Conservation (phyloP, 2,329 filamentous ascomycete species). For the Colletotrichum shisoi region DNA sequence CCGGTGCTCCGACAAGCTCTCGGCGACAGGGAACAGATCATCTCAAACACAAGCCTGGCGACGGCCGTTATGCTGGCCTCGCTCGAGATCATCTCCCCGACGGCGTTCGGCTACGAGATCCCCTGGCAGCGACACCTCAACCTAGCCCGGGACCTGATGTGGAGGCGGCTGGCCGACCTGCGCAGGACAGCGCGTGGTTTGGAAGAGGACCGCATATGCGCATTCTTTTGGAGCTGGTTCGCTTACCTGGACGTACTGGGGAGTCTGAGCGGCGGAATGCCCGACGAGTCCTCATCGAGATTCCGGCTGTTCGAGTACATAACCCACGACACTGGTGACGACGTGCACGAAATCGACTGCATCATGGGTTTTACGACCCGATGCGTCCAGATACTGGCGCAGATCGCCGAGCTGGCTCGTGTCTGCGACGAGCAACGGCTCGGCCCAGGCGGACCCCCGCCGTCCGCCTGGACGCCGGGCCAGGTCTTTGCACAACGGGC, state of each 20-base stretch:
- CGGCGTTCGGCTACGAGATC: slow-evolving; percentile 80
- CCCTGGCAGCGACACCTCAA: slow-evolving; percentile 82
- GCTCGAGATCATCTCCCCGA: slow-evolving; percentile 82
- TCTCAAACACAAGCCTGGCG: slow-evolving; percentile 77
- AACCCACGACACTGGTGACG: slow-evolving; percentile 60
- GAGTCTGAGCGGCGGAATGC: slow-evolving; percentile 68
- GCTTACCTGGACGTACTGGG: slow-evolving; percentile 84
- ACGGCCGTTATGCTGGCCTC: slow-evolving; percentile 87
- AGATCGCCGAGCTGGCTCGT: slow-evolving; percentile 74
- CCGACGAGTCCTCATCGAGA: slow-evolving; percentile 60
- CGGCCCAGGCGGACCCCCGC: slow-evolving; percentile 50
- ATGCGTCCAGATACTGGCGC: slow-evolving; percentile 74
- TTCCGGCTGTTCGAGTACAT: slow-evolving; percentile 60
- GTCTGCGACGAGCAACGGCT: slow-evolving; percentile 73
- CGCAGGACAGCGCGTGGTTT: slow-evolving; percentile 49
- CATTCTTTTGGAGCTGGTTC: slow-evolving; percentile 83
- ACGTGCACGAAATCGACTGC: slow-evolving; percentile 77
- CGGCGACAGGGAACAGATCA: slow-evolving; percentile 65
- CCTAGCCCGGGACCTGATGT: slow-evolving; percentile 78
- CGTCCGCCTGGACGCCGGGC: slow-evolving; percentile 66
- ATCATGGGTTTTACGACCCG: slow-evolving; percentile 79
- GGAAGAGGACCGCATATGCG: slow-evolving; percentile 66
- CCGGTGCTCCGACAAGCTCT: slow-evolving; percentile 74
- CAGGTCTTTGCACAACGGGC: slow-evolving; percentile 64
- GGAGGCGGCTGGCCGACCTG: slow-evolving; percentile 61